A percentile compares a stretch with the other conserved stretches of the same genome.
phyloP scores from a whole-genome alignment of 1,284 basidiomycete species.

The Leccinum subrobustum region DNA sequence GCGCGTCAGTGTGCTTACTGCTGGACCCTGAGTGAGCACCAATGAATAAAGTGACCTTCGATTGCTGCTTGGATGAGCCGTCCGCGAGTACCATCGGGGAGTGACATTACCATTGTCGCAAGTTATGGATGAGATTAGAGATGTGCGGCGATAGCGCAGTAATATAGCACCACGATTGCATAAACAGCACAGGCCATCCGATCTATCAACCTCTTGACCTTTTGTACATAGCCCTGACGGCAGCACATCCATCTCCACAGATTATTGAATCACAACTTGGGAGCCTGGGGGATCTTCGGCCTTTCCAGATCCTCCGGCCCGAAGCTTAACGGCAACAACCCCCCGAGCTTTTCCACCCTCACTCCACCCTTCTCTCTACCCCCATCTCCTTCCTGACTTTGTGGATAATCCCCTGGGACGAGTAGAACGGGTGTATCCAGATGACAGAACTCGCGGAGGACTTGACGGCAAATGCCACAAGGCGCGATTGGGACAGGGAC shows the following conservation, averaged over 20 bases:
- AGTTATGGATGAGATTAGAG: not conserved
- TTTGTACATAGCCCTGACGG: not conserved
- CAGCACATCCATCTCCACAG: not conserved
- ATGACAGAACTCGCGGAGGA: conserved; percentile 86
- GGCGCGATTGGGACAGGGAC: conserved; percentile 68
- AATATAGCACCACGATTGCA: not conserved
- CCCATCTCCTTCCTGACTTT: conserved; percentile 12
- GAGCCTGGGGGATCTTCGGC: not conserved
- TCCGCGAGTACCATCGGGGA: not conserved
- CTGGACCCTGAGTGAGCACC: not conserved
- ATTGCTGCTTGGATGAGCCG: not conserved
- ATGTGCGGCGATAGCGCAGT: not conserved
- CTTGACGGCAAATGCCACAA: conserved; percentile 91
- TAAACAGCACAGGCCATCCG: not conserved
- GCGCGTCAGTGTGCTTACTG: conserved; percentile 29
- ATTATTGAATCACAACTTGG: not conserved
- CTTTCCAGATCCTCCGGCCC: conserved; percentile 56
- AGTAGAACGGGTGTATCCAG: conserved; percentile 77
- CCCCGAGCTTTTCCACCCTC: conserved; percentile 60
- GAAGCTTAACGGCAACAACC: conserved; percentile 85
- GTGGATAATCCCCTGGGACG: conserved; percentile 67
- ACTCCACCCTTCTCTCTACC: not conserved
- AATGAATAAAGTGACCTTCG: not conserved
- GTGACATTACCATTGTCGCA: not conserved
- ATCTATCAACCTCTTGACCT: not conserved